These are phyloP conservation scores for Lentinula aciculospora DNA, from an alignment of 768 basidiomycete species.

Conservation along the genomic window DNA sequence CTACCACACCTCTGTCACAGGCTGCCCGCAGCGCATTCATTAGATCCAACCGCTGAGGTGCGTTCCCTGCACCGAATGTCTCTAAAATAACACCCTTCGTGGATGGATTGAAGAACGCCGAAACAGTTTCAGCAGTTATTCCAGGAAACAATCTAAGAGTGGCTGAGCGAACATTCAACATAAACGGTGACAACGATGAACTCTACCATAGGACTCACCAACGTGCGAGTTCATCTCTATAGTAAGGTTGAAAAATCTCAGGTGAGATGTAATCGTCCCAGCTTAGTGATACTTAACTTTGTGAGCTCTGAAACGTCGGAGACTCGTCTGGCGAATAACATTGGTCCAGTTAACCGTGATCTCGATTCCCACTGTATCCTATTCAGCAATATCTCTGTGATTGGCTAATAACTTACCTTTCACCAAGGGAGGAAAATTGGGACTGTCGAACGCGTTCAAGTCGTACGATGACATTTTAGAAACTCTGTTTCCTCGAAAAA, in stretches of 20 bases:
- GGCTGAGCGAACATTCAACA: slow-evolving; percentile 32
- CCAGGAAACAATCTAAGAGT: slow-evolving; percentile 85
- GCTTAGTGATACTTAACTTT: slow-evolving; percentile 67
- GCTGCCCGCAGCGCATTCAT: slow-evolving; percentile 75
- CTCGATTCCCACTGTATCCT: slow-evolving; percentile 72
- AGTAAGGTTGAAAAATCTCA: neutral
- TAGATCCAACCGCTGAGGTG: slow-evolving; percentile 75
- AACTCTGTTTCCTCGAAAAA: slow-evolving; percentile 83
- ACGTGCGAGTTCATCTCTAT: slow-evolving; percentile 79
- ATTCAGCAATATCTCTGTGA: neutral
- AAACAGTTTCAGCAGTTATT: slow-evolving; percentile 68
- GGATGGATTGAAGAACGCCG: slow-evolving; percentile 69
- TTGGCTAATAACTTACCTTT: slow-evolving; percentile 47
- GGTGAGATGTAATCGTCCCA: neutral
- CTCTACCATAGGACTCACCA: slow-evolving; percentile 35
- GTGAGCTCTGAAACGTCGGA: slow-evolving; percentile 76
- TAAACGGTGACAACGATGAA: neutral
- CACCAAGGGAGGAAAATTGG: slow-evolving; percentile 77
- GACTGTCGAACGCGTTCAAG: slow-evolving; percentile 78
- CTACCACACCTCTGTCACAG: slow-evolving; percentile 74
- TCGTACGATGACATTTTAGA: slow-evolving; percentile 81
- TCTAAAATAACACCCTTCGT: slow-evolving; percentile 82
- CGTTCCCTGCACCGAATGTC: slow-evolving; percentile 91
- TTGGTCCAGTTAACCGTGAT: slow-evolving; percentile 87
- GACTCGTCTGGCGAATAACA: slow-evolving; percentile 75